These are phyloP conservation scores for Protea cynaroides DNA, from an alignment of 164 flowering plant genomes.

Conservation along the genomic window DNA sequence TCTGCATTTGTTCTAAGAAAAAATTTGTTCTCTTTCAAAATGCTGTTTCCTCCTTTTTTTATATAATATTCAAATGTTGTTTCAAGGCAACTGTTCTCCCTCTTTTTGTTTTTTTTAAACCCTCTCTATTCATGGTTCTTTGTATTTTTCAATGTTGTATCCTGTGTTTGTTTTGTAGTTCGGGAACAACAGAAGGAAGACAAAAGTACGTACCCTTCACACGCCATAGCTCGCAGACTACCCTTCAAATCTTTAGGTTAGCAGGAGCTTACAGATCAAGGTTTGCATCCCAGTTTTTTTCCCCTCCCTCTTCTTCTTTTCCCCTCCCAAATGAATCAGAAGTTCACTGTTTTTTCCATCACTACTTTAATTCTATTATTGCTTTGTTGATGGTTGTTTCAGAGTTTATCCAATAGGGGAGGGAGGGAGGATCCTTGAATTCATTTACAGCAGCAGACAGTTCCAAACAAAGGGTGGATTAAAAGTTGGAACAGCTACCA, in stretches of 20 bases:
- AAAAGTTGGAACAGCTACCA: slow-evolving; percentile 76
- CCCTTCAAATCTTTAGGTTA: slow-evolving; percentile 63
- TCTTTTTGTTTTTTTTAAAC: no score
- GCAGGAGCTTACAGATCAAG: slow-evolving; percentile 89
- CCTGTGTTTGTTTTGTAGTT: slow-evolving; percentile 32
- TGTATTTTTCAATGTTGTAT: background rate
- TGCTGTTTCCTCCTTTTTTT: background rate
- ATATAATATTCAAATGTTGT: no score
- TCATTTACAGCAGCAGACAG: slow-evolving; percentile 78
- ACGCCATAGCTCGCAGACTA: slow-evolving; percentile 60
- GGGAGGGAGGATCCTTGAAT: slow-evolving; percentile 72
- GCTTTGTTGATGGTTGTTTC: background rate
- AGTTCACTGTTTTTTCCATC: no score
- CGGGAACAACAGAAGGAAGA: slow-evolving; percentile 91
- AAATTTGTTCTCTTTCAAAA: no score
- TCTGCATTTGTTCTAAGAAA: no score
- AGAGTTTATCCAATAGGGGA: slow-evolving; percentile 60
- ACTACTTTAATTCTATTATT: no score
- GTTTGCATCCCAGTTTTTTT: slow-evolving; percentile 19
- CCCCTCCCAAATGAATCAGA: no score
- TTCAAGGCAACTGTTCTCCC: no score
- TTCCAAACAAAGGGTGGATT: slow-evolving; percentile 69
- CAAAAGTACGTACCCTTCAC: slow-evolving; percentile 85
- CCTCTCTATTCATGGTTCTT: background rate
- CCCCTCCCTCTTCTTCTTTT: slow-evolving; percentile 8